Conservation (phyloP, 2,329 filamentous ascomycete species). For the Colletotrichum orbiculare region DNA sequence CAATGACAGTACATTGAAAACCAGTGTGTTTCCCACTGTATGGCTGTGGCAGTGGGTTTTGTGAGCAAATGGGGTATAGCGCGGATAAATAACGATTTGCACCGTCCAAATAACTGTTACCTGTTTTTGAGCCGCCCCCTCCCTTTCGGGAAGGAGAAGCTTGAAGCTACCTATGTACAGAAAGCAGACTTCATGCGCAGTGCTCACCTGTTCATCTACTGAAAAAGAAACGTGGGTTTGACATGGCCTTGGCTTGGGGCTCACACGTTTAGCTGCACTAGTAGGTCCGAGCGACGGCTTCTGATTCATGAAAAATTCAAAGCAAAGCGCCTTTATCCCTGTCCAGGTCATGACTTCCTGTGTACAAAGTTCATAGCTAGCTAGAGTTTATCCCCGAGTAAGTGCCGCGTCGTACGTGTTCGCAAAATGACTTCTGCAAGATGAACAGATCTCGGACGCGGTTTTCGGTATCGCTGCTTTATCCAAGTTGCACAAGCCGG, state of each 20-base stretch:
- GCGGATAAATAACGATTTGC: too few relatives aligned
- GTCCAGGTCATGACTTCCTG: background rate
- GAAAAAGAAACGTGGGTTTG: background rate
- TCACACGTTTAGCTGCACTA: background rate
- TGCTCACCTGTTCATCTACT: constrained; percentile 8
- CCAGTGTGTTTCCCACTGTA: too few relatives aligned
- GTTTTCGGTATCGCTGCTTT: too few relatives aligned
- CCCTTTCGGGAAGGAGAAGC: background rate
- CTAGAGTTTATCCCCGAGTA: constrained; percentile 1
- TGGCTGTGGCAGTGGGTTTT: too few relatives aligned
- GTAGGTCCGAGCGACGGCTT: constrained; percentile 5
- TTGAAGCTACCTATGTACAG: background rate
- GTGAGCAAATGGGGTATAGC: too few relatives aligned
- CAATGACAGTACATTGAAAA: too few relatives aligned
- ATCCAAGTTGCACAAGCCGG: too few relatives aligned
- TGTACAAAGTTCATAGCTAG: background rate
- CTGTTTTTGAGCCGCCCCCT: background rate
- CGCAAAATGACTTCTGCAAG: background rate
- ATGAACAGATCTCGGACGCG: too few relatives aligned
- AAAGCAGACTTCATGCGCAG: constrained; percentile 2
- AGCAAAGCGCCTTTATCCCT: background rate
- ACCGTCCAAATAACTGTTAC: too few relatives aligned
- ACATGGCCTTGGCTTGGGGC: background rate
- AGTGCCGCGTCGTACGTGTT: background rate
- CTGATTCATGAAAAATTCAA: constrained; percentile 1